These are phyloP conservation scores for Massarina eburnea DNA, from an alignment of 2,329 filamentous ascomycete genomes.

Conservation along the genomic window DNA sequence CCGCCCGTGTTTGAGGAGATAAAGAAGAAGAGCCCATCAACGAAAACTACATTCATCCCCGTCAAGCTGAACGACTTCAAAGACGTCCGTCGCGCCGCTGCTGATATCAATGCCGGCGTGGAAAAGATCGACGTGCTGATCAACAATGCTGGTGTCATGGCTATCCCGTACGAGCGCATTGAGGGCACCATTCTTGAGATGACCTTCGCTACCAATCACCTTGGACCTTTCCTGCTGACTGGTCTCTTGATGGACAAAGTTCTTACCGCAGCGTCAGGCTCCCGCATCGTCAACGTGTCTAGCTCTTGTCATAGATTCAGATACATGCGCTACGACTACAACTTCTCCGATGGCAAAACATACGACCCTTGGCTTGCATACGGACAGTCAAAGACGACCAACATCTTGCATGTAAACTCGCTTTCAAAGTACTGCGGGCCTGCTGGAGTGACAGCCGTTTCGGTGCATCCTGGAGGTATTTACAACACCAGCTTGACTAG, in stretches of 20 bases:
- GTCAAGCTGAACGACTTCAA: conserved; percentile 36
- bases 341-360: conserved; percentile 4
- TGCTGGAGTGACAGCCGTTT: background rate
- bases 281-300: conserved; percentile 14
- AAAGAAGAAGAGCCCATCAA: conserved; percentile 15
- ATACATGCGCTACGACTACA: conserved; percentile 5
- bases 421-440: conserved; percentile 7
- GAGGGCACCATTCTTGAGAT: background rate
- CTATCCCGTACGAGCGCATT: background rate
- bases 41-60: conserved; percentile 25
- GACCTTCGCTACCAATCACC: background rate
- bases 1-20: conserved; percentile 34
- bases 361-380: conserved; percentile 16
- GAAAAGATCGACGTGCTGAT: conserved; percentile 45
- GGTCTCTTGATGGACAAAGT: background rate
- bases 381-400: conserved; percentile 19
- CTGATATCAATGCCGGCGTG: conserved; percentile 41
- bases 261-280: background rate
- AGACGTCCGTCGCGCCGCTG: conserved; percentile 32
- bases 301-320: too few species aligned
- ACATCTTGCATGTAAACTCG: conserved; percentile 9
- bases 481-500: background rate
- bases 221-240: conserved; percentile 11
- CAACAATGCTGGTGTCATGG: conserved; percentile 32
- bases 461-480: conserved; percentile 1